These are phyloP conservation scores for Pseudonitzschia pungens DNA, from an alignment of 108 stramenopile genomes.

Conservation along the genomic window DNA sequence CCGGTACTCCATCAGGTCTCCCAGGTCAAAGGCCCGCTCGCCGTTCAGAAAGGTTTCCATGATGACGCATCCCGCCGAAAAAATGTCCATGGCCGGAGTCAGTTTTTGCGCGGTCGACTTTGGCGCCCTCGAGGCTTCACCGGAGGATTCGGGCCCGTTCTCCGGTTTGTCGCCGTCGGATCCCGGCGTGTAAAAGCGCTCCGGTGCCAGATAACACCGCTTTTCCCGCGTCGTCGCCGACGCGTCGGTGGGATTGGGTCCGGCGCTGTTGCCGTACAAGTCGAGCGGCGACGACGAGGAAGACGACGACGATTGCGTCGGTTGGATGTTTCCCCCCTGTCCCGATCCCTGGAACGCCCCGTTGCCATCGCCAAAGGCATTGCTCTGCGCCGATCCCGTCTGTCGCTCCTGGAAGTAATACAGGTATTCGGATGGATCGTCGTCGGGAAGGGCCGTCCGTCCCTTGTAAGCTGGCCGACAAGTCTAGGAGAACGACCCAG, in stretches of 20 bases:
- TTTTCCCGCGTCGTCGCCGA: constrained; percentile 58
- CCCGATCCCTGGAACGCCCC: neutral
- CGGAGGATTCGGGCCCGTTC: neutral
- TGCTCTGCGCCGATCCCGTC: neutral
- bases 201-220: constrained; percentile 96
- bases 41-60: constrained; percentile 94
- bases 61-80: constrained; percentile 94
- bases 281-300: neutral
- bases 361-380: neutral
- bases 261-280: neutral
- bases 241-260: neutral
- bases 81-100: constrained; percentile 94
- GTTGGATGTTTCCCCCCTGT: neutral
- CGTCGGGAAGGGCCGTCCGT: constrained; percentile 86
- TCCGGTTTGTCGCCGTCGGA: constrained; percentile 13
- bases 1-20: constrained; percentile 87
- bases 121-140: neutral
- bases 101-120: constrained; percentile 30
- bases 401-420: constrained; percentile 85
- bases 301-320: neutral
- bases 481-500: constrained; percentile 90
- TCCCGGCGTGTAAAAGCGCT: constrained; percentile 73
- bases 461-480: constrained; percentile 87
- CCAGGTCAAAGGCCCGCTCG: constrained; percentile 90
- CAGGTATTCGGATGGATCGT: constrained; percentile 91